Conservation (phyloP, 2,329 filamentous ascomycete species). For the Verticillium nonalfalfae region DNA sequence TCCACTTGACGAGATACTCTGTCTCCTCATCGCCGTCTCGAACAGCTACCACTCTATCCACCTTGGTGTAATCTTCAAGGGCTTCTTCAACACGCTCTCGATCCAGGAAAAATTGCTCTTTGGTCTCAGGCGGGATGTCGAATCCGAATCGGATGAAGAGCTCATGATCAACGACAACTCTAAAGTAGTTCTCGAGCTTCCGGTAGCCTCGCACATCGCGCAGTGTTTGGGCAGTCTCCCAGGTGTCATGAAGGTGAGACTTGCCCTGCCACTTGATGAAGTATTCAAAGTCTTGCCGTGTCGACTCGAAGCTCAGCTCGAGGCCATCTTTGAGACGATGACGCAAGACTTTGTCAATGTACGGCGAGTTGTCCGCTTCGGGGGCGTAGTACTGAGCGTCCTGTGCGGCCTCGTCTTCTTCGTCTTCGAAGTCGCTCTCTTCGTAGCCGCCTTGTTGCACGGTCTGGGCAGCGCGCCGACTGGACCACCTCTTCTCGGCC, state of each 20-base stretch:
- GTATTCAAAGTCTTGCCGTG: conserved; percentile 76
- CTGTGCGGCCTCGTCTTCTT: conserved; percentile 56
- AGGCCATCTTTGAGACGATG: conserved; percentile 70
- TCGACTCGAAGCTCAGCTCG: conserved; percentile 50
- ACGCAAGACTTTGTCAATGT: conserved; percentile 86
- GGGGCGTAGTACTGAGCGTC: conserved; percentile 58
- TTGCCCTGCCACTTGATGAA: conserved; percentile 96
- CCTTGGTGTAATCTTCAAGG: conserved; percentile 81
- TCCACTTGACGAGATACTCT: conserved; percentile 97
- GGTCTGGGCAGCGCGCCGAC: conserved; percentile 74
- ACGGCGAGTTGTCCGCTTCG: conserved; percentile 72
- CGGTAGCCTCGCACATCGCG: conserved; percentile 76
- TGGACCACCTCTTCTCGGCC: conserved; percentile 87
- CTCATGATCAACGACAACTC: conserved; percentile 74
- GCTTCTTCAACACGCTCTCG: conserved; percentile 86
- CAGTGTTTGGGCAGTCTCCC: conserved; percentile 76
- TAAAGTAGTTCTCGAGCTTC: conserved; percentile 91
- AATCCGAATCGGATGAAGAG: conserved; percentile 70
- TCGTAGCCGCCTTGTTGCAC: conserved; percentile 57
- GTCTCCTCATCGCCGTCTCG: conserved; percentile 72
- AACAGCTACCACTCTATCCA: conserved; percentile 85
- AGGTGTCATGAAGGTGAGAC: conserved; percentile 92
- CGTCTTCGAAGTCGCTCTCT: conserved; percentile 60
- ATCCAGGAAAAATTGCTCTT: conserved; percentile 92
- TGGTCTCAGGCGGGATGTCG: conserved; percentile 74